A percentile compares a stretch with the other conserved stretches of the same genome.
These are phyloP conservation scores for Fusarium brachygibbosum DNA, from an alignment of 2,329 filamentous ascomycete species.

Conservation along the genomic window DNA sequence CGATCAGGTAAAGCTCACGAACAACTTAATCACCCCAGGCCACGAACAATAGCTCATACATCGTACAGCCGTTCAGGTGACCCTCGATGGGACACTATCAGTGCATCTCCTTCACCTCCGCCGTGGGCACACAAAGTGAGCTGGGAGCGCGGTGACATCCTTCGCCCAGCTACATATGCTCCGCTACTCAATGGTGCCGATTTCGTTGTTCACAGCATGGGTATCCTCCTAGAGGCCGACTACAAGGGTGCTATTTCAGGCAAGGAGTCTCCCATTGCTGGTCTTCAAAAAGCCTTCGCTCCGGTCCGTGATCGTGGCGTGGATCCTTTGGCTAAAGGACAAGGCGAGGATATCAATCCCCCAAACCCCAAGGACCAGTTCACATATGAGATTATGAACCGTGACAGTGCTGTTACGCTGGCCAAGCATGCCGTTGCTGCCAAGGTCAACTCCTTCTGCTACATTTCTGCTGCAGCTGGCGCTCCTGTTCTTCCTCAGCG, in stretches of 20 bases:
- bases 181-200: conserved; percentile 81
- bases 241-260: conserved; percentile 94
- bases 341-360: conserved; percentile 72
- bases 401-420: conserved; percentile 86
- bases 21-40: conserved; percentile 4
- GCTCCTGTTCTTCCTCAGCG: conserved; percentile 85
- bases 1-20: conserved; percentile 76
- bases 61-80: conserved; percentile 83
- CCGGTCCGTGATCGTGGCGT: conserved; percentile 71
- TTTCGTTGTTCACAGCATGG: conserved; percentile 94
- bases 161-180: conserved; percentile 84
- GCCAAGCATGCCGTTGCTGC: conserved; percentile 80
- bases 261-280: conserved; percentile 82
- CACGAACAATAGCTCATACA: conserved; percentile 36
- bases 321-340: conserved; percentile 76
- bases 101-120: conserved; percentile 77
- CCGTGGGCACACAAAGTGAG: conserved; percentile 85
- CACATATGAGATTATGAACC: conserved; percentile 98
- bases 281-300: conserved; percentile 83
- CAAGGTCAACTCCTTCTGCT: conserved; percentile 79
- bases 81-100: conserved; percentile 85
- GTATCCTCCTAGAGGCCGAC: conserved; percentile 95
- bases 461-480: conserved; percentile 89
- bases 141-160: conserved; percentile 91
- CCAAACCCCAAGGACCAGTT: conserved; percentile 80